phyloP scores from a whole-genome alignment of 2,329 filamentous ascomycete species.

The Botrytis deweyae region DNA sequence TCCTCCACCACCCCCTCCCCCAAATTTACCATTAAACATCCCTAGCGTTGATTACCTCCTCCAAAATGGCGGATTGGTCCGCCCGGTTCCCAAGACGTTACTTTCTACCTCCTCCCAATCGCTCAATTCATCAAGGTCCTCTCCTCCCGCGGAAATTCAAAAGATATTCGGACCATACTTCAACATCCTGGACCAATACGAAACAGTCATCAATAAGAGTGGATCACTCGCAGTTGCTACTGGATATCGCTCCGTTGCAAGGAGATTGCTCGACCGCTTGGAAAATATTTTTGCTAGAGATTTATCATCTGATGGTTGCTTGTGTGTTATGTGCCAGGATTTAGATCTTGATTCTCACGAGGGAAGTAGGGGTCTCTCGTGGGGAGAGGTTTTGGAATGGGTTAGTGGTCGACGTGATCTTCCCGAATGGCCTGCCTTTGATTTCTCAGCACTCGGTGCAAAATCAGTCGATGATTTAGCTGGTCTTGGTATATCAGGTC shows the following conservation, averaged over 20 bases:
- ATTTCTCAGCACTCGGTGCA: slow-evolving; percentile 61
- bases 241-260: slow-evolving; percentile 90
- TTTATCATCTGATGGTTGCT: slow-evolving; percentile 81
- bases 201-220: slow-evolving; percentile 74
- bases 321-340: slow-evolving; percentile 75
- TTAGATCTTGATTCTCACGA: slow-evolving; percentile 47
- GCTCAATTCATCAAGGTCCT: slow-evolving; percentile 47
- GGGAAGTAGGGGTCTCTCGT: slow-evolving; percentile 72
- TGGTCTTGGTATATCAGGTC: slow-evolving; percentile 54
- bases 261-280: slow-evolving; percentile 81
- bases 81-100: slow-evolving; percentile 71
- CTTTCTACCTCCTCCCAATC: slow-evolving; percentile 54
- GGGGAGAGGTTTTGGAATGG: slow-evolving; percentile 93
- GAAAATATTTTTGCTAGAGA: slow-evolving; percentile 94
- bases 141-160: slow-evolving; percentile 56
- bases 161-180: slow-evolving; percentile 81
- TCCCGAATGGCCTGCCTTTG: slow-evolving; percentile 85
- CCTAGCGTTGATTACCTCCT: slow-evolving; percentile 90
- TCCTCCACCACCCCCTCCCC: slow-evolving; percentile 72
- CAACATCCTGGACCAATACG: slow-evolving; percentile 81
- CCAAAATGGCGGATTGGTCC: slow-evolving; percentile 78
- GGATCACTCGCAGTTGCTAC: slow-evolving; percentile 94
- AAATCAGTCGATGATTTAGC: slow-evolving; percentile 59
- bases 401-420: slow-evolving; percentile 86
- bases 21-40: slow-evolving; percentile 56